A percentile compares a stretch with the other conserved stretches of the same genome.
phyloP scores from a whole-genome alignment of 2,329 filamentous ascomycete genomes.

The Blastomyces gilchristii region DNA sequence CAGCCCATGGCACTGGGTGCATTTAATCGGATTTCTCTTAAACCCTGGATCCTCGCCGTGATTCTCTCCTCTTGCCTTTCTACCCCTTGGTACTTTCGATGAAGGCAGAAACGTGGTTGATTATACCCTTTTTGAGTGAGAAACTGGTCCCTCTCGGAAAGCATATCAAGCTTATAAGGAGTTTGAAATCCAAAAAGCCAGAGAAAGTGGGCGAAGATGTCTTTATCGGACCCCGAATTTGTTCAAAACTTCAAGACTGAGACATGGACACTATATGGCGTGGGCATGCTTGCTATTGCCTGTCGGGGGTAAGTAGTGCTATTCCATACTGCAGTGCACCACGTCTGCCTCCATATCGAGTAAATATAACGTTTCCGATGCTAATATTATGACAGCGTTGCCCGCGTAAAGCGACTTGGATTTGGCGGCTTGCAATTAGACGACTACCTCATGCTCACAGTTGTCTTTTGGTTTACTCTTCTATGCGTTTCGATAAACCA shows the following conservation, averaged over 20 bases:
- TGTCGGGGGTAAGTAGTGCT: conserved; percentile 35
- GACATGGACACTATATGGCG: conserved; percentile 29
- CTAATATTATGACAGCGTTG: conserved; percentile 21
- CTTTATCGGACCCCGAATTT: conserved; percentile 13
- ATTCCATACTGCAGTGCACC: conserved; percentile 20
- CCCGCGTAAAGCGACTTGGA: conserved; percentile 35
- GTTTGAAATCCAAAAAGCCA: not conserved
- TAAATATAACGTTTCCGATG: not conserved
- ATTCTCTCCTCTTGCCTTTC: not conserved
- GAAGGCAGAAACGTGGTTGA: not conserved
- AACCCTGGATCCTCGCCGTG: not conserved
- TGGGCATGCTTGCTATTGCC: conserved; percentile 29
- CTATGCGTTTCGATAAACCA: conserved; percentile 46
- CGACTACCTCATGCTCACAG: conserved; percentile 47
- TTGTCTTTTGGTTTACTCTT: conserved; percentile 46
- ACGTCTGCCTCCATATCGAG: conserved; percentile 29
- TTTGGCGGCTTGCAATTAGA: conserved; percentile 44
- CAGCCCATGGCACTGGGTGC: not conserved
- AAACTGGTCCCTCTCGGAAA: not conserved
- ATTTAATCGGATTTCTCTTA: not conserved
- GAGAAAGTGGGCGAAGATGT: not conserved
- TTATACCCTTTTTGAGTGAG: not conserved
- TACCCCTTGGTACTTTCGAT: not conserved
- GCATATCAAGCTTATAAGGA: not conserved
- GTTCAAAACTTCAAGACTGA: conserved; percentile 25